phyloP scores from a whole-genome alignment of 441 rosid species.

The Aleurites moluccanus region DNA sequence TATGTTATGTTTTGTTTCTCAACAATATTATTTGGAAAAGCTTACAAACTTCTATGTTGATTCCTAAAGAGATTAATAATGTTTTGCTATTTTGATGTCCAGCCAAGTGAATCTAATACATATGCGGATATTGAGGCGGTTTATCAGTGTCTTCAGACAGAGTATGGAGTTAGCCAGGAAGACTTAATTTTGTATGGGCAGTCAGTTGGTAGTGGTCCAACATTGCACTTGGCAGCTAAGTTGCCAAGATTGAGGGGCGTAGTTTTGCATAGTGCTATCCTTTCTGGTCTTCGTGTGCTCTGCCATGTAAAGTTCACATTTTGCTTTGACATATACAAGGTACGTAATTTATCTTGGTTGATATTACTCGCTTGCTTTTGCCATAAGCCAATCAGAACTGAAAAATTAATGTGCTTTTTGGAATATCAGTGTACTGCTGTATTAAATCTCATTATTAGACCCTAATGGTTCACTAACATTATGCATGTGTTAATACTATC shows the following conservation, averaged over 20 bases:
- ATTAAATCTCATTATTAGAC: slow-evolving; percentile 2
- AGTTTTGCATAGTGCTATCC: slow-evolving; percentile 95
- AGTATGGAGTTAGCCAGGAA: slow-evolving; percentile 92
- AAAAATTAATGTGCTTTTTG: neutral
- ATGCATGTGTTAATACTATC: neutral
- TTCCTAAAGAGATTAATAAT: slow-evolving; percentile 1
- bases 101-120: slow-evolving; percentile 92
- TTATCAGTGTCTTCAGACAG: slow-evolving; percentile 83
- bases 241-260: slow-evolving; percentile 95
- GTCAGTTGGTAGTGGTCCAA: slow-evolving; percentile 98
- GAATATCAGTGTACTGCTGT: neutral
- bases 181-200: slow-evolving; percentile 92
- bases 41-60: neutral
- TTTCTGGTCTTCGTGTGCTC: slow-evolving; percentile 97
- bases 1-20: neutral
- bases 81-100: slow-evolving; percentile 24
- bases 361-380: neutral
- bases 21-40: neutral
- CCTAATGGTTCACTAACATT: neutral
- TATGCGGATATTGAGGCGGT: slow-evolving; percentile 99
- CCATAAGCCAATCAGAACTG: neutral
- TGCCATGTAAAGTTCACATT: slow-evolving; percentile 88
- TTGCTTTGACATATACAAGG: slow-evolving; percentile 92
- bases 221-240: slow-evolving; percentile 91
- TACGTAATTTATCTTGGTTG: slow-evolving; percentile 23